A percentile compares a stretch with the other conserved stretches of the same genome.
phyloP scores from a whole-genome alignment of 495 filamentous ascomycete genomes.

The Neurospora sublineolata region DNA sequence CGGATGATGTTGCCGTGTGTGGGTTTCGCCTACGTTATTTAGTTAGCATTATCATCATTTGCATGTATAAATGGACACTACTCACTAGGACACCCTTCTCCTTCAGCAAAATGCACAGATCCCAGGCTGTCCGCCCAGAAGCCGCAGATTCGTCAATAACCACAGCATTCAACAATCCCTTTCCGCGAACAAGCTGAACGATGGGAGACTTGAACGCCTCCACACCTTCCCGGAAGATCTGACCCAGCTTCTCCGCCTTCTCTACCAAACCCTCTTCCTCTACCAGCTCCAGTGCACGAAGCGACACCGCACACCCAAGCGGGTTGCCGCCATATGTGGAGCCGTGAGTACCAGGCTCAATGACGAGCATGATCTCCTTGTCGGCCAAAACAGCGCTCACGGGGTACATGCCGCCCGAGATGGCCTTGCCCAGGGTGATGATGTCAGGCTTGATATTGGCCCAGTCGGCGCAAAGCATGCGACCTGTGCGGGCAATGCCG shows the following conservation, averaged over 20 bases:
- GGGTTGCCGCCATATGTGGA: constrained; percentile 97
- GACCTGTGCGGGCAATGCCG: constrained; percentile 85
- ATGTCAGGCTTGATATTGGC: constrained; percentile 89
- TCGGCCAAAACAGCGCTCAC: constrained; percentile 85
- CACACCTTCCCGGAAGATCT: constrained; percentile 74
- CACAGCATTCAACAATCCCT: constrained; percentile 91
- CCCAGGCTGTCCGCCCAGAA: constrained; percentile 85
- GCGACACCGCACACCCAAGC: constrained; percentile 90
- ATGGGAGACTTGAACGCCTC: constrained; percentile 58
- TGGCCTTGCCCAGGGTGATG: constrained; percentile 90
- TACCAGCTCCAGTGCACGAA: constrained; percentile 89
- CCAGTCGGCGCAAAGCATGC: constrained; percentile 90
- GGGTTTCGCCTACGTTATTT: constrained; percentile 66
- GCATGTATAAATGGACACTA: neutral
- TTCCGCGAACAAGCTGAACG: constrained; percentile 77
- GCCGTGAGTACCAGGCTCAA: constrained; percentile 94
- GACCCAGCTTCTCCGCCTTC: constrained; percentile 66
- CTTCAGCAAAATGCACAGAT: constrained; percentile 91
- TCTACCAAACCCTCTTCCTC: constrained; percentile 82
- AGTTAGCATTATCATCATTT: neutral
- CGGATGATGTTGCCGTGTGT: constrained; percentile 97
- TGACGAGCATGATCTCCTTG: constrained; percentile 90
- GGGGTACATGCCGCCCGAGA: constrained; percentile 97
- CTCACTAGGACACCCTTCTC: constrained; percentile 84
- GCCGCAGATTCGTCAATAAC: constrained; percentile 88